Conservation (phyloP, 2,329 filamentous ascomycete genomes). For the Stagonosporopsis tanaceti region DNA sequence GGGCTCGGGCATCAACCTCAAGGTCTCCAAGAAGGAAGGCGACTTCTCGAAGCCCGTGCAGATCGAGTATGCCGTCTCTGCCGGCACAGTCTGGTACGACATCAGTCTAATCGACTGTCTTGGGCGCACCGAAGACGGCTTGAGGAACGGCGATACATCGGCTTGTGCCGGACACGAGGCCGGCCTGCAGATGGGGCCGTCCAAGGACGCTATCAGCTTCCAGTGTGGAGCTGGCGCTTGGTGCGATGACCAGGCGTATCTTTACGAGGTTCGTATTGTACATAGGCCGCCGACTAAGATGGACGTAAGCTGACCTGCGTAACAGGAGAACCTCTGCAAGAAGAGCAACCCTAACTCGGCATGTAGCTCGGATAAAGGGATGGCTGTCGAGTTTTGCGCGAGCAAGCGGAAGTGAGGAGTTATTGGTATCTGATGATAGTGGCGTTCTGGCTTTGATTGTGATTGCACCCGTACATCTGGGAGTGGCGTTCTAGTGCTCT, state of each 20-base stretch:
- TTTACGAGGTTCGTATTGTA: slow-evolving; percentile 25
- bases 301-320: slow-evolving; percentile 4
- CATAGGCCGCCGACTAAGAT: neutral
- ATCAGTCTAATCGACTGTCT: slow-evolving; percentile 31
- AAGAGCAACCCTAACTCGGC: slow-evolving; percentile 22
- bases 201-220: slow-evolving; percentile 13
- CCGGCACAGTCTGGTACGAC: slow-evolving; percentile 24
- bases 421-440: neutral
- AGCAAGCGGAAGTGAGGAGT: slow-evolving; percentile 16
- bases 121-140: slow-evolving; percentile 7
- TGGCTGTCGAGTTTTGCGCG: slow-evolving; percentile 32
- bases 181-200: slow-evolving; percentile 29
- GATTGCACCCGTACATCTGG: neutral
- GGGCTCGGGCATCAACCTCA: slow-evolving; percentile 22
- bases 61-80: slow-evolving; percentile 24
- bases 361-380: slow-evolving; percentile 13
- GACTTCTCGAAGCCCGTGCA: slow-evolving; percentile 23
- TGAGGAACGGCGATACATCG: slow-evolving; percentile 16
- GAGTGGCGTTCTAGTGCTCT: neutral
- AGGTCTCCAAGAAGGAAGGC: slow-evolving; percentile 23
- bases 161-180: slow-evolving; percentile 25
- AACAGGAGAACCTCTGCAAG: slow-evolving; percentile 31
- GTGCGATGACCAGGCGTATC: slow-evolving; percentile 33
- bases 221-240: slow-evolving; percentile 25
- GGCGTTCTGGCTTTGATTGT: neutral